phyloP scores from a whole-genome alignment of 345 rosid species.

The Melaleuca quinquenervia region DNA sequence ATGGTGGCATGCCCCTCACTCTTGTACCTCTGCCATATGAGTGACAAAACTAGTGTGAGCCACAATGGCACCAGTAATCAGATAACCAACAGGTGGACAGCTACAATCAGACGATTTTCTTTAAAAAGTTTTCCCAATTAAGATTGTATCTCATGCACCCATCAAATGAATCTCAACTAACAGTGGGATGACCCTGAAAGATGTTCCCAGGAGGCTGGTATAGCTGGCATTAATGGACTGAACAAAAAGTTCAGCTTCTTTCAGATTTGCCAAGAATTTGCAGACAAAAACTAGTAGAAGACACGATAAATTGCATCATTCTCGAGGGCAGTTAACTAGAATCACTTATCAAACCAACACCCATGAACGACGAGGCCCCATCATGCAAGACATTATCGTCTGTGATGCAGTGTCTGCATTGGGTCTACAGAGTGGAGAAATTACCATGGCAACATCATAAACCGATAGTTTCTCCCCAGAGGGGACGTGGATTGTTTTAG shows the following conservation, averaged over 20 bases:
- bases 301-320: not conserved
- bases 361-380: not conserved
- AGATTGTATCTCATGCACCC: not conserved
- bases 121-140: not conserved
- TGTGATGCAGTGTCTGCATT: not conserved
- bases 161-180: not conserved
- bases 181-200: not conserved
- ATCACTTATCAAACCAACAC: not conserved
- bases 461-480: conserved; percentile 75
- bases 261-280: not conserved
- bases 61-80: not conserved
- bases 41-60: not conserved
- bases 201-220: not conserved
- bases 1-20: conserved; percentile 55
- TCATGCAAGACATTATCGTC: not conserved
- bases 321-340: not conserved
- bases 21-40: conserved; percentile 53
- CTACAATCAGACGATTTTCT: not conserved
- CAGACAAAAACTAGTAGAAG: not conserved
- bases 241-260: not conserved
- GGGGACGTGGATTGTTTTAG: conserved; percentile 75
- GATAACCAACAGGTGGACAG: not conserved
- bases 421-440: not conserved
- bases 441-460: conserved; percentile 79
- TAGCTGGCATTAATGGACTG: not conserved